Base-by-base conservation (phyloP, 2,329 filamentous ascomycete genomes). In the Arthrocladium fulminans region DNA sequence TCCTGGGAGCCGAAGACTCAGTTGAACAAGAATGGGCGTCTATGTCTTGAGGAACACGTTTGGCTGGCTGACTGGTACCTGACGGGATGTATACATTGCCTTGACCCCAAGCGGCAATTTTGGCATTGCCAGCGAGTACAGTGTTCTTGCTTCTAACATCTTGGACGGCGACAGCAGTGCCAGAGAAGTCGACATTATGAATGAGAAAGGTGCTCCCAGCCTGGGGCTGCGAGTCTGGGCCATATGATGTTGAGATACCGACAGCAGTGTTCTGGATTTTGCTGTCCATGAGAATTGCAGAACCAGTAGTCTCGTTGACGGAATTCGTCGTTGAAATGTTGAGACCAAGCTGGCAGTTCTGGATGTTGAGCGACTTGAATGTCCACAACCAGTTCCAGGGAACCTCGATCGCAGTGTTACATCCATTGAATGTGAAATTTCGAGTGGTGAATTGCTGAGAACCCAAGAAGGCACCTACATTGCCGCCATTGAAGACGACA, bases 381-480 rank as follows among this genome's bases (percentile, higher is more conserved):
- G 83, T 80, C 83, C 85, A 94, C 15, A 81, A 73, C 88, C 88
- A 94, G 70, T 90, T 86, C 88, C 88, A 94, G 73, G 88, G 88
- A 81, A 92, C 84, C 69, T 79, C 87, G 54, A 94, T 80, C 53
- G 85, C 88, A 1, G 86, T 94, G 61, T 86, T 76, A 72, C 85
- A 89, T 65, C 78, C 75, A 64, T 85, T 86, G 75, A 94, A 94
- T 29, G 76, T 84, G 63, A 92, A 62, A 67, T 94, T 92, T 57
- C 87, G 83, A 23, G 81, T 83, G 32, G 86, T 90, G 67, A 90
- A 92, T 67, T 94, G 88, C 69, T 94, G 88, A 67, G 82, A 88
- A 43, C 88, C 88, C 22, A 90, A 72, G 68, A 87, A 90, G 57
- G 82, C 81, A 47, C 88, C 86, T 56, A 82, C 81, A 56, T 78